phyloP scores from a whole-genome alignment of 441 rosid genomes.

The Melastoma candidum region DNA sequence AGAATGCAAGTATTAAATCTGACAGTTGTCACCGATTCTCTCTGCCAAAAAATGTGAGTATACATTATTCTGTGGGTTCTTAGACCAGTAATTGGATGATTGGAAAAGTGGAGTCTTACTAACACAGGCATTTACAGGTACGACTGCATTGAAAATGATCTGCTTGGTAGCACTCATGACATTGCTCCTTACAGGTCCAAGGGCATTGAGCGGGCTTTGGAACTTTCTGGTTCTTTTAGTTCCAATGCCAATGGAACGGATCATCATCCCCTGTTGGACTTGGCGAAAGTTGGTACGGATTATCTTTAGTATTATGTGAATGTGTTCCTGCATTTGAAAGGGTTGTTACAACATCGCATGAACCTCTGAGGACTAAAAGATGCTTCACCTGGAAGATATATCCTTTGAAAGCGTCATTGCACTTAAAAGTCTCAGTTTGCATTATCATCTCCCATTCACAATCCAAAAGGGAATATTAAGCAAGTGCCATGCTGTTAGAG shows the following conservation, averaged over 20 bases:
- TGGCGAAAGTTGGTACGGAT: slow-evolving; percentile 31
- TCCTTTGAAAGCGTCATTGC: no score
- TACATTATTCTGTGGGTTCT: no score
- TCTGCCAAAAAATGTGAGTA: slow-evolving; percentile 66
- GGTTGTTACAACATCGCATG: no score
- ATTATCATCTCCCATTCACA: no score
- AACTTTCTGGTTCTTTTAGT: slow-evolving; percentile 41
- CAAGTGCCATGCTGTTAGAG: no score
- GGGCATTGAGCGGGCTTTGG: slow-evolving; percentile 52
- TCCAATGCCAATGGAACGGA: slow-evolving; percentile 29
- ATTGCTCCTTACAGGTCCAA: slow-evolving; percentile 32
- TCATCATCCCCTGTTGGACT: slow-evolving; percentile 23
- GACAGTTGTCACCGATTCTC: slow-evolving; percentile 37
- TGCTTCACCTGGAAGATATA: no score
- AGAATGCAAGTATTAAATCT: slow-evolving; percentile 69
- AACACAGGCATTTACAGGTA: slow-evolving; percentile 38
- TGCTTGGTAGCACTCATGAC: slow-evolving; percentile 54
- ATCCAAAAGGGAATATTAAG: no score
- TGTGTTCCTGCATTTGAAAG: no score
- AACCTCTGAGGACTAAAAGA: no score
- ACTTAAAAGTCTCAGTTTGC: no score
- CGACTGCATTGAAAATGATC: slow-evolving; percentile 66
- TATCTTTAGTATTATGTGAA: no score
- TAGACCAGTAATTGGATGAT: neutral
- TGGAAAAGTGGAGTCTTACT: slow-evolving; percentile 1